Evolutionary conservation across 495 filamentous ascomycete genomes (phyloP), one percentile per base, ranked within the genome.

Genomic region (Penicillium daleae): DNA sequence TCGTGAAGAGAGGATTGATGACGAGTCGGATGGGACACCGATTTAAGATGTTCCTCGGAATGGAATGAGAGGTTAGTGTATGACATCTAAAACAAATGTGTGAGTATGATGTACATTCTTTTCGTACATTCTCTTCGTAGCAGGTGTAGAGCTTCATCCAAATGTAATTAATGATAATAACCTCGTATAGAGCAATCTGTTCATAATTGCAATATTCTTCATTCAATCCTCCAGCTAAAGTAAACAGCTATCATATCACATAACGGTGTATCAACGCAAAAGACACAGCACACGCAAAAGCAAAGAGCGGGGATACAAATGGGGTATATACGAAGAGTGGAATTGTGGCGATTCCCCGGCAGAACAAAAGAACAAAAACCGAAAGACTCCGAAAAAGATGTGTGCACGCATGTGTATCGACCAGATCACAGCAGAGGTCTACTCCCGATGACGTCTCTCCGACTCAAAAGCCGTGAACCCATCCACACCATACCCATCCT

Each of bases 401-500:
- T 29, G 27, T 31, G n/a, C n/a, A n/a, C n/a, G n/a, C n/a, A 31
- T 31, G 32, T 33, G 32, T 46, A 2, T 46, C 0, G 6, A 24
- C 15, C 15, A 24, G 26, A 27, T 22, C 46, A 15, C 22, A 26
- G 6, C 5, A 17, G 21, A 17, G n/a, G 17, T 35, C 31, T 33
- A 53, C 48, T 53, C 58, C 32, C 62, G 62, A 15, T 64, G 74
- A 12, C 77, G 70, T 15, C 78, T 68, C 39, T 81, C 78, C 8
- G 76, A 75, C 54, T 81, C 78, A 62, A 81, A 80, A 17, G 60
- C 69, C 21, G 77, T 81, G 53, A 88, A 82, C 2, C 78, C 84
- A 51, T 82, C 82, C 4, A 82, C 77, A 0, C 84, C 85, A 58
- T 62, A 72, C 3, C 86, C 86, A 58, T 86, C 84, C 1, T 67